phyloP scores from a whole-genome alignment of 108 stramenopile species.

The Cyclotella choctawhatcheeana region DNA sequence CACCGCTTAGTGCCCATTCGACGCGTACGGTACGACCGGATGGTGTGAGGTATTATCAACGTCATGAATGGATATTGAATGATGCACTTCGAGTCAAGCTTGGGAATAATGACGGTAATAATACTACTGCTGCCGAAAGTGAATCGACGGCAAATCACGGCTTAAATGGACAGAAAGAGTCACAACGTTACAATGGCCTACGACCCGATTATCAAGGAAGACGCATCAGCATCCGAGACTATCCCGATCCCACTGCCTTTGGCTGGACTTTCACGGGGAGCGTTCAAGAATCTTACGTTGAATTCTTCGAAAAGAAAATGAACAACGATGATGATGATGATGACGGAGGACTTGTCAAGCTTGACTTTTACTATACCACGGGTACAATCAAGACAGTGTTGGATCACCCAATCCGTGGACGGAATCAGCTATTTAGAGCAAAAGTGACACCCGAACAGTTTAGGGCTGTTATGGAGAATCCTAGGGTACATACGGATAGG shows the following conservation, averaged over 20 bases:
- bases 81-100: constrained; percentile 36
- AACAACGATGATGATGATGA: no score
- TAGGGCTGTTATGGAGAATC: constrained; percentile 35
- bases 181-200: constrained; percentile 47
- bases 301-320: constrained; percentile 61
- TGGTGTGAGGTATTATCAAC: constrained; percentile 30
- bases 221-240: constrained; percentile 40
- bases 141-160: neutral
- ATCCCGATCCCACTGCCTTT: constrained; percentile 63
- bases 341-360: constrained; percentile 49
- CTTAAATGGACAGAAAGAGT: neutral
- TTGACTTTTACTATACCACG: constrained; percentile 70
- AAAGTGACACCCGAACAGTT: constrained; percentile 27
- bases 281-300: constrained; percentile 36
- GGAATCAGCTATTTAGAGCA: constrained; percentile 50
- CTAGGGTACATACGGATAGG: constrained; percentile 29
- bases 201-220: constrained; percentile 39
- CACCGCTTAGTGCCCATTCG: constrained; percentile 28
- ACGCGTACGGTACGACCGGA: constrained; percentile 32
- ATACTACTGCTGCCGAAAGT: neutral
- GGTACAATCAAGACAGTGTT: constrained; percentile 60
- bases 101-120: neutral
- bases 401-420: constrained; percentile 57
- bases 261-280: constrained; percentile 72
- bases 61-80: constrained; percentile 41